Base-by-base conservation (phyloP, 2,329 filamentous ascomycete species). In the Camillea tinctor region DNA sequence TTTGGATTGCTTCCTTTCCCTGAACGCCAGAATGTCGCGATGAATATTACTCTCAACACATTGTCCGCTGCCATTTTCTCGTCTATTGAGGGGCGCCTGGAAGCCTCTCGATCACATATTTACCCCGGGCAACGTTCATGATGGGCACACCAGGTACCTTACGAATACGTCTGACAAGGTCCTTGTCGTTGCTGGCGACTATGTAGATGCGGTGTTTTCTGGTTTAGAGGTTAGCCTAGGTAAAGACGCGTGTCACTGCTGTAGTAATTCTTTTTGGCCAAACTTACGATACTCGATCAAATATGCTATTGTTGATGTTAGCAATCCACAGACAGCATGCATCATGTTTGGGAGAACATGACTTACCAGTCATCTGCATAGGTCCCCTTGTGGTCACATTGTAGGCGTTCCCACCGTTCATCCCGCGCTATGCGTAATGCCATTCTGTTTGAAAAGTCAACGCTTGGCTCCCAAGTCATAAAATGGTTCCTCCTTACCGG, bases 41-140 rank as follows among this genome's bases (percentile, higher is more conserved):
- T 58, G 56, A 51, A 21, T 21, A 48, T 51, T 50, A 55, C 52
- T n/a, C n/a, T 22, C 48, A 57, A 51, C 19, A 49, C 8, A 8
- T 55, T 53, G 4, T n/a, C 26, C 15, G 50, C 20, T 57, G 19
- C 30, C n/a, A 50, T 21, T 30, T 15, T 4, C 5, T 19, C 13
- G 7, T 21, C 36, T 64, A 69, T 52, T 93, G 88, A 36, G 91
- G 91, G 44, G 91, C 92, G 75, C 93, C 91, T 4, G 93, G 93
- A 64, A 97, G 77, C 69, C 93, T 86, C 81, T 98, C 95, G 71
- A 99, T 95, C 53, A 94, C 89, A 76, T 97, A 98, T 77, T 97
- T 97, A 52, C 91, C 92, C 71, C 91, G 85, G 5, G 90, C 91
- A 24, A 95, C 92, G 71, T 88, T 92, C 81, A 97, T 84, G 68